phyloP scores from a whole-genome alignment of 352 stramenopile genomes.

The Globisporangium carolinianum region DNA sequence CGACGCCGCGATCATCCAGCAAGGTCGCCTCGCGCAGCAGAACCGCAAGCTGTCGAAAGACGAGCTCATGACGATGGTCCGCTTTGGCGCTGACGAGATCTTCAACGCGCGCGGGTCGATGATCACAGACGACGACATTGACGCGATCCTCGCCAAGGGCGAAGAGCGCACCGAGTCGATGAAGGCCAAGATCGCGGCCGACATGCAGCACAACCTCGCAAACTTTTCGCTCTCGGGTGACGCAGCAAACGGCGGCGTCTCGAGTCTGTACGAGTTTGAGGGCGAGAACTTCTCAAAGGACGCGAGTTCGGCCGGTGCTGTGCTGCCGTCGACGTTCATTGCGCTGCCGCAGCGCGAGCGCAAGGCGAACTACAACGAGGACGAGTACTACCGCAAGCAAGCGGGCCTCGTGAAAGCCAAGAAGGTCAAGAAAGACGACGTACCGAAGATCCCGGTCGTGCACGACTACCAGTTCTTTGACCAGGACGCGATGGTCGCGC shows the following conservation, averaged over 20 bases:
- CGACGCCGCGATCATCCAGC: slow-evolving; percentile 99
- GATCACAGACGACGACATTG: slow-evolving; percentile 92
- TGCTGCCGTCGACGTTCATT: slow-evolving; percentile 89
- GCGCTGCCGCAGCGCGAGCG: slow-evolving; percentile 78
- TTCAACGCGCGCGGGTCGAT: slow-evolving; percentile 84
- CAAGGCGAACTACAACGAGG: slow-evolving; percentile 95
- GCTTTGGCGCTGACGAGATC: slow-evolving; percentile 85
- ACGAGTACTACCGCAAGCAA: slow-evolving; percentile 94
- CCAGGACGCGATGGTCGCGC: slow-evolving; percentile 77
- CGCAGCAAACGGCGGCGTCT: slow-evolving; percentile 60
- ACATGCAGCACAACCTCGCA: slow-evolving; percentile 95
- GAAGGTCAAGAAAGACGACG: slow-evolving; percentile 85
- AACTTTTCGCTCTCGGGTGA: slow-evolving; percentile 93
- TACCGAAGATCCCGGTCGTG: slow-evolving; percentile 86
- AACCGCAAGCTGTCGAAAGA: slow-evolving; percentile 93
- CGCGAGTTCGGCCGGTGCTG: slow-evolving; percentile 42
- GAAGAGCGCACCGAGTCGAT: slow-evolving; percentile 88
- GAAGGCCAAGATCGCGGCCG: slow-evolving; percentile 79
- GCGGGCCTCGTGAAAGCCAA: slow-evolving; percentile 75
- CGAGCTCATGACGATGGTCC: slow-evolving; percentile 97
- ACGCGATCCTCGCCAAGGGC: slow-evolving; percentile 86
- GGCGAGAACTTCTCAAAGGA: slow-evolving; percentile 89
- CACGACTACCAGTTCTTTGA: slow-evolving; percentile 97
- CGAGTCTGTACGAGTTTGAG: slow-evolving; percentile 86
- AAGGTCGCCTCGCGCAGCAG: slow-evolving; percentile 92